A percentile compares a stretch with the other conserved stretches of the same genome.
Evolutionary conservation across 441 rosid species (phyloP).

Genomic region (Manihot esculenta): DNA sequence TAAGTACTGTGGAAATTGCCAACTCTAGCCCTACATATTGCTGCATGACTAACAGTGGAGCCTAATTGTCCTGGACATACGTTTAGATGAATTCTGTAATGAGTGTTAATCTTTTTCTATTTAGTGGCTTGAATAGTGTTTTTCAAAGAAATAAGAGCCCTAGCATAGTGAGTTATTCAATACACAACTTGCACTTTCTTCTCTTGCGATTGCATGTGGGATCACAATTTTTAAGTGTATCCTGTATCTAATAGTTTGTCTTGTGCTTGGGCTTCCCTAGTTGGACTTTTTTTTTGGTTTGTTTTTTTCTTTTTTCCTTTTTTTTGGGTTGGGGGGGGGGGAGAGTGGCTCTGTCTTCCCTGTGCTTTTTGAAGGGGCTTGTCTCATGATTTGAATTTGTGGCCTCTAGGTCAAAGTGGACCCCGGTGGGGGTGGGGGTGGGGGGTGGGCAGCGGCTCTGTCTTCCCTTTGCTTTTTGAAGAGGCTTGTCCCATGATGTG

Average conservation of each 20-base stretch:
- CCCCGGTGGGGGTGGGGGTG: too few species aligned
- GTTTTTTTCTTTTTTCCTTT: background rate
- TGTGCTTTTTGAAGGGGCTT: too few species aligned
- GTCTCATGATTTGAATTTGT: too few species aligned
- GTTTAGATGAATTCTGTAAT: background rate
- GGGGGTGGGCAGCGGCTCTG: too few species aligned
- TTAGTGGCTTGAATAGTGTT: background rate
- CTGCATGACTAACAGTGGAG: background rate
- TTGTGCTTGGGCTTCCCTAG: background rate
- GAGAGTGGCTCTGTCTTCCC: too few species aligned
- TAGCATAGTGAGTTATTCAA: background rate
- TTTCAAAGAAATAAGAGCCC: background rate
- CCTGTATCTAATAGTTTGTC: too few species aligned
- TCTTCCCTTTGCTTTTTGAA: background rate
- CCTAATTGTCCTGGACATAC: background rate
- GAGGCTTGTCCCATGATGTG: background rate
- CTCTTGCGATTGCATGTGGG: too few species aligned
- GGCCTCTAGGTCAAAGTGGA: too few species aligned
- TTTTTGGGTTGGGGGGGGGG: background rate
- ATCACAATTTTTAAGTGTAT: too few species aligned
- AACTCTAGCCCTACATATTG: background rate
- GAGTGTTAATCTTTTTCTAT: background rate
- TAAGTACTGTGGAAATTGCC: background rate
- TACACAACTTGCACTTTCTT: background rate
- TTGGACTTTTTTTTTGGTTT: too few species aligned